Evolutionary conservation across 106 monocot species (phyloP), one percentile per base, ranked within the genome.

Genomic region (Dactylorhiza incarnata): DNA sequence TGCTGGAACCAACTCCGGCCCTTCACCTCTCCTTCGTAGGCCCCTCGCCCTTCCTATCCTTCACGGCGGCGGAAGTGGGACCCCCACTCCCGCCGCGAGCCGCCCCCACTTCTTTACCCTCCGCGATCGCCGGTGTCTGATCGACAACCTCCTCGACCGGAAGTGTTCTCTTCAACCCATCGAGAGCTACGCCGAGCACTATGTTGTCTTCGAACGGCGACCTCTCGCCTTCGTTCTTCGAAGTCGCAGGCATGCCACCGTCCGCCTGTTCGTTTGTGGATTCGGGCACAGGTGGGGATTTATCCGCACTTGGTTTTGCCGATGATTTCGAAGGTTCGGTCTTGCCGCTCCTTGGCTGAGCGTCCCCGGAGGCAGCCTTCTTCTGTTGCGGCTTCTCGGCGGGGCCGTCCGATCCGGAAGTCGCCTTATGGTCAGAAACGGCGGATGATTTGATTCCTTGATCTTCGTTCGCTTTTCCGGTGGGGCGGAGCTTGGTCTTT

Each of bases 121-220:
- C 92, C 13, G 58, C 49, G 15, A 79, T 22, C 4, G 76, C n/a
- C 25, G 85, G 43, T 3, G 46, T 49, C 19, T 26, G 49, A 49
- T 75, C 78, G 12, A 61, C 83, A 13, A 52, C 85, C 46, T 86
- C 83, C 50, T 85, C 87, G 24, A 87, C 86, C 0, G 85, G 85
- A 46, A 89, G 81, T 12, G 89, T 89, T 76, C 84, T 76, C 75
- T 92, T 92, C 5, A 89, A 84, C 0, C 91, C 91, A 46, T 89
- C 86, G 0, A 92, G 82, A 46, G 91, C 91, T 7, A 92, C 78
- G 37, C 84, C 86, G 12, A 92, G 84, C 0, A 92, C 91, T 50
- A 92, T 84, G 46, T 92, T 92, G 48, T 86, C 88, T 75, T 84
- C 84, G 55, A 86, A 89, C 3, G 77, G 43, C 3, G 78, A 82